Evolutionary conservation across 495 filamentous ascomycete species (phyloP).

Genomic region (Xylaria scruposa): DNA sequence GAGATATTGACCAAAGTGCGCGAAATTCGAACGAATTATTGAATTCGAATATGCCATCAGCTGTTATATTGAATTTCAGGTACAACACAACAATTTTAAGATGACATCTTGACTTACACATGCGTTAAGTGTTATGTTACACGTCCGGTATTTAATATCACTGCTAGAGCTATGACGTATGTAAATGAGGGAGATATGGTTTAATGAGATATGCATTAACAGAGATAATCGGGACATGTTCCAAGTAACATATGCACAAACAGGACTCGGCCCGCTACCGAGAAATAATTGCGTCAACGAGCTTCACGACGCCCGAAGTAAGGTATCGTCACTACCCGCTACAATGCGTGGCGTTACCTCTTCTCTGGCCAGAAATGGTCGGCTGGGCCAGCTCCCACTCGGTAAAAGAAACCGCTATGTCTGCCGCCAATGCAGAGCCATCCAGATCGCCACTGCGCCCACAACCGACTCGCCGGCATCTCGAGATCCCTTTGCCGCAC

Average conservation of each 20-base stretch:
- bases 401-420: constrained; percentile 38
- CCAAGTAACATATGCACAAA: neutral
- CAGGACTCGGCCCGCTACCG: neutral
- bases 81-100: neutral
- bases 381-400: constrained; percentile 24
- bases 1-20: neutral
- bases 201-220: neutral
- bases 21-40: neutral
- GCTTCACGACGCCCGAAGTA: constrained; percentile 14
- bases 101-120: neutral
- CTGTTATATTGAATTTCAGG: neutral
- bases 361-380: constrained; percentile 34
- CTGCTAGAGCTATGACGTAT: neutral
- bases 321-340: constrained; percentile 1
- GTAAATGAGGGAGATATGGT: neutral
- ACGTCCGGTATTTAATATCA: no score
- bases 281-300: constrained; percentile 29
- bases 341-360: constrained; percentile 40
- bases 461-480: constrained; percentile 55
- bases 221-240: neutral
- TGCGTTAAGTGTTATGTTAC: neutral
- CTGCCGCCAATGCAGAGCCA: constrained; percentile 56
- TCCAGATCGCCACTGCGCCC: constrained; percentile 61
- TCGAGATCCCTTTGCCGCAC: constrained; percentile 52
- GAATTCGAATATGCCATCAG: neutral